Conservation (phyloP, 75 land plant genomes). For the Adiantum capillusveneris region DNA sequence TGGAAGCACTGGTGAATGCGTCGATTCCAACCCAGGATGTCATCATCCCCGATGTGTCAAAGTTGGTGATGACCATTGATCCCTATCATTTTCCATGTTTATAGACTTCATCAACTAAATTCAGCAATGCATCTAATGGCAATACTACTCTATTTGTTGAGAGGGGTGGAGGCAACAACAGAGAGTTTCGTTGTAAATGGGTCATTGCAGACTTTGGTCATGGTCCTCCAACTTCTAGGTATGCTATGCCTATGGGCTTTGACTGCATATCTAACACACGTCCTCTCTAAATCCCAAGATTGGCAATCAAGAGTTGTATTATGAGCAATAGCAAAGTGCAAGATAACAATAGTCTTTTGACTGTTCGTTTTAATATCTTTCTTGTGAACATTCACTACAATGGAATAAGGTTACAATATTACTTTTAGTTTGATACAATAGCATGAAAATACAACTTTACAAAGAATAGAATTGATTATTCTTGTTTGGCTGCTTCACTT, state of each 20-base stretch:
- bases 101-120: slow-evolving; percentile 85
- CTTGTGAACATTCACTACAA: too few relatives aligned
- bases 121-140: slow-evolving; percentile 89
- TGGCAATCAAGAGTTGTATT: neutral
- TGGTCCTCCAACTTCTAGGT: slow-evolving; percentile 76
- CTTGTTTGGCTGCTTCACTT: too few relatives aligned
- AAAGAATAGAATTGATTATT: too few relatives aligned
- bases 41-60: too few relatives aligned
- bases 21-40: too few relatives aligned
- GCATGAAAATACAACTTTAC: too few relatives aligned
- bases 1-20: too few relatives aligned
- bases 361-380: too few relatives aligned
- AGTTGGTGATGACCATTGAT: too few relatives aligned
- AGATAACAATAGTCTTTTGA: too few relatives aligned
- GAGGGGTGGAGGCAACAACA: slow-evolving; percentile 61
- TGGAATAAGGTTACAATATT: too few relatives aligned
- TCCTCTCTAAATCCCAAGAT: neutral
- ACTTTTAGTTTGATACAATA: too few relatives aligned
- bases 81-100: slow-evolving; percentile 45
- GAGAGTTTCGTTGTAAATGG: slow-evolving; percentile 69
- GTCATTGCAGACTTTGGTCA: slow-evolving; percentile 59
- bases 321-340: neutral
- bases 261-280: slow-evolving; percentile 53
- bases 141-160: slow-evolving; percentile 66
- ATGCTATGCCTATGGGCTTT: slow-evolving; percentile 87